These are phyloP conservation scores for Salisapilia sapeloensis DNA, from an alignment of 352 stramenopile species.

Conservation along the genomic window DNA sequence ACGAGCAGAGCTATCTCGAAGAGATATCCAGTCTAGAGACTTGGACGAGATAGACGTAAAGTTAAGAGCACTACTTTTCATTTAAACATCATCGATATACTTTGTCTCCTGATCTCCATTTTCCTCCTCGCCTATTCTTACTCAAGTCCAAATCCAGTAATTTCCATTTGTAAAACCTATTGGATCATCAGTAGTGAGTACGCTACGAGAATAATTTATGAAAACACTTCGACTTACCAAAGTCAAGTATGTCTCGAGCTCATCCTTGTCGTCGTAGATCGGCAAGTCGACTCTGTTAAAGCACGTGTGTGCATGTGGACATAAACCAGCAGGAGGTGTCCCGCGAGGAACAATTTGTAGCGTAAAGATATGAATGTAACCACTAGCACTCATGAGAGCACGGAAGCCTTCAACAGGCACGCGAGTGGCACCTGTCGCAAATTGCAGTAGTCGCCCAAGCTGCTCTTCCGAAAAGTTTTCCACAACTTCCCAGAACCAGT, in stretches of 20 bases:
- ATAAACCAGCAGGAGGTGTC: constrained; percentile 30
- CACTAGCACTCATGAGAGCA: constrained; percentile 59
- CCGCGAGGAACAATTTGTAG: constrained; percentile 44
- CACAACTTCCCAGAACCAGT: constrained; percentile 87
- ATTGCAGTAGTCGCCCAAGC: constrained; percentile 92
- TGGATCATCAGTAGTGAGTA: constrained; percentile 31
- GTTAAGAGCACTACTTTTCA: no score
- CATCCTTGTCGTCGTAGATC: constrained; percentile 55
- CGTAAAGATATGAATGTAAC: constrained; percentile 66
- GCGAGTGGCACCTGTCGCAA: constrained; percentile 93
- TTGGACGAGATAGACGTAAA: no score
- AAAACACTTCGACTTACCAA: constrained; percentile 43
- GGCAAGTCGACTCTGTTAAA: constrained; percentile 82
- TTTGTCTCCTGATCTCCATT: constrained; percentile 77
- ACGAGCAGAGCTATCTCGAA: no score
- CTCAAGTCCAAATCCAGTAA: constrained; percentile 63
- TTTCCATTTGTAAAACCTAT: constrained; percentile 48
- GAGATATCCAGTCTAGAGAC: no score
- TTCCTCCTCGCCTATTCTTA: constrained; percentile 4
- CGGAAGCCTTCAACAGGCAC: constrained; percentile 81
- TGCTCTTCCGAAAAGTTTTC: constrained; percentile 81
- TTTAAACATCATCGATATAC: no score
- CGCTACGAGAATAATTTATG: background rate
- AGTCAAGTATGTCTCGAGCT: constrained; percentile 74
- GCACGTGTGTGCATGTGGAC: constrained; percentile 70